phyloP scores from a whole-genome alignment of 2,329 filamentous ascomycete species.

The Exutisphaerella laricina region DNA sequence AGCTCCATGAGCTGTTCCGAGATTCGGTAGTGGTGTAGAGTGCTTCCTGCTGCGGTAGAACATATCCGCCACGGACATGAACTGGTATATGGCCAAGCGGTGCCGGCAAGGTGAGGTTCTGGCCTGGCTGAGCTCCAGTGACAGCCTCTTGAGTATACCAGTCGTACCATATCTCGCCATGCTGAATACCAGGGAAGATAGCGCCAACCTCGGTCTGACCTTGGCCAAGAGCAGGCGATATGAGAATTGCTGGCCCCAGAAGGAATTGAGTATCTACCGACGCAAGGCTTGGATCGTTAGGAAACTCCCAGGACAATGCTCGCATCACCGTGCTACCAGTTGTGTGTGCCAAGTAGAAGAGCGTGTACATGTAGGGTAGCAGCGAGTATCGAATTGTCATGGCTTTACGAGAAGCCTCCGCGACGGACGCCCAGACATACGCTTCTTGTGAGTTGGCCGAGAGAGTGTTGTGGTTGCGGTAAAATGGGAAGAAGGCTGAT shows the following conservation, averaged over 20 bases:
- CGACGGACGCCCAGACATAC: conserved; percentile 62
- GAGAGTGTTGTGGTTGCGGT: conserved; percentile 67
- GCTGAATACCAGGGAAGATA: conserved; percentile 61
- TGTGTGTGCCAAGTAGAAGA: conserved; percentile 61
- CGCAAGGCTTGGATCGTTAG: conserved; percentile 62
- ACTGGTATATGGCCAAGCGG: conserved; percentile 66
- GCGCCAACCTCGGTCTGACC: conserved; percentile 58
- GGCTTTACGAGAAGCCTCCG: conserved; percentile 57
- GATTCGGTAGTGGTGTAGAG: conserved; percentile 61
- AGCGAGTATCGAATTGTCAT: conserved; percentile 67
- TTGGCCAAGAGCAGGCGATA: conserved; percentile 62
- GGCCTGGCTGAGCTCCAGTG: conserved; percentile 42
- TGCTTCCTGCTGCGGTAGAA: conserved; percentile 64
- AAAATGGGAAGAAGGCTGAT: conserved; percentile 68
- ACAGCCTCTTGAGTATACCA: conserved; percentile 66
- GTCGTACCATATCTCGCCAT: conserved; percentile 66
- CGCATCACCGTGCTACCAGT: conserved; percentile 66
- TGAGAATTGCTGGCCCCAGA: conserved; percentile 59
- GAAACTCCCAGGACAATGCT: conserved; percentile 69
- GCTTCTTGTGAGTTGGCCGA: conserved; percentile 62
- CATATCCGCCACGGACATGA: conserved; percentile 61
- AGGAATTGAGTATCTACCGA: conserved; percentile 67
- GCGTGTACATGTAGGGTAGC: conserved; percentile 70
- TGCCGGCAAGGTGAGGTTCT: conserved; percentile 56
- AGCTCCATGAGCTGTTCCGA: conserved; percentile 59